These are phyloP conservation scores for Tothia fuscella DNA, from an alignment of 2,329 filamentous ascomycete species.

Conservation along the genomic window DNA sequence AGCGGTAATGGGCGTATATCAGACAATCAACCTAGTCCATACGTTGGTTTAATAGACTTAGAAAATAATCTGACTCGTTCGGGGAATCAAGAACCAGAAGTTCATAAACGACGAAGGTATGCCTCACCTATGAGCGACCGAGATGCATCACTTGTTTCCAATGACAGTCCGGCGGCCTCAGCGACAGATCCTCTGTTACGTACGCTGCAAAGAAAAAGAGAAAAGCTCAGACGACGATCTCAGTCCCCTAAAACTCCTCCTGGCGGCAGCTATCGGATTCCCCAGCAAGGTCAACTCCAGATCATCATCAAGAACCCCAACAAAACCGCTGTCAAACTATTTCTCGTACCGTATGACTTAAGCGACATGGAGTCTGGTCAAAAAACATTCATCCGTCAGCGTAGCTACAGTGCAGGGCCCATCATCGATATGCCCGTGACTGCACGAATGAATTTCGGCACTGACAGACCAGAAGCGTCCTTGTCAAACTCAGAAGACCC, in stretches of 20 bases:
- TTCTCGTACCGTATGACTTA: conserved; percentile 85
- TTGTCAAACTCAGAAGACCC: conserved; percentile 38
- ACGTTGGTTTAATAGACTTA: conserved; percentile 85
- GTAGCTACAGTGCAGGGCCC: conserved; percentile 79
- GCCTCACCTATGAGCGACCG: conserved; percentile 15
- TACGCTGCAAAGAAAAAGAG: conserved; percentile 30
- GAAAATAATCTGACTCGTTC: conserved; percentile 43
- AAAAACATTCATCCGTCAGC: conserved; percentile 91
- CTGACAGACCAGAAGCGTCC: conserved; percentile 41
- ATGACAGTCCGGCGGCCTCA: background rate
- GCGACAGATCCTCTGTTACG: background rate
- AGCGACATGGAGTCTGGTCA: conserved; percentile 85
- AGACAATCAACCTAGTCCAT: conserved; percentile 86
- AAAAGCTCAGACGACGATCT: conserved; percentile 41
- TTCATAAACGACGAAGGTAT: conserved; percentile 4
- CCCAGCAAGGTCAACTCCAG: conserved; percentile 84
- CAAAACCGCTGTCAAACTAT: conserved; percentile 94
- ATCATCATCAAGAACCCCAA: conserved; percentile 98
- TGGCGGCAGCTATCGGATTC: conserved; percentile 86
- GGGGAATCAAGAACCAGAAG: conserved; percentile 1
- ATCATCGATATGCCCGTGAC: conserved; percentile 59
- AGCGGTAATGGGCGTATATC: conserved; percentile 28
- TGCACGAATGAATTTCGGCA: conserved; percentile 35
- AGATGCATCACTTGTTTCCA: background rate
- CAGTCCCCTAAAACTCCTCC: conserved; percentile 55